Percentiles rank a stretch among this genome's conserved stretches.
These are phyloP conservation scores for Spathaspora girioi DNA, from an alignment of 805 yeast species.

Conservation along the genomic window DNA sequence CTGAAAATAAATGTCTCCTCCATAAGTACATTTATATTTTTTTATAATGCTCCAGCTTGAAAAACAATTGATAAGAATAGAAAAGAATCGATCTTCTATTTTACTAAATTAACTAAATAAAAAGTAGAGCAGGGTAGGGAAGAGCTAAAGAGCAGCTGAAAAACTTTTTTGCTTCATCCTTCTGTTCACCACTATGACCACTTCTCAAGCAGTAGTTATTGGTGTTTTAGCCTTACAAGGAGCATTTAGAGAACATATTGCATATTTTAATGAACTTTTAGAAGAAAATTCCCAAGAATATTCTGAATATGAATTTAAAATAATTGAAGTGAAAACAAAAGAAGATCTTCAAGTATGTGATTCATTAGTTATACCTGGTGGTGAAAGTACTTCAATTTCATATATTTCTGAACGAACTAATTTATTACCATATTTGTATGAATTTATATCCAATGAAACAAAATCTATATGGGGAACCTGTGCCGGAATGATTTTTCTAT, in stretches of 20 bases:
- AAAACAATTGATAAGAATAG: too few relatives aligned
- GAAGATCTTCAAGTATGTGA: conserved; percentile 49
- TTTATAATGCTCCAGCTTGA: too few relatives aligned
- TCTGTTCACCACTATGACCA: conserved; percentile 10
- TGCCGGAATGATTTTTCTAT: conserved; percentile 72
- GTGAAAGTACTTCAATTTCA: conserved; percentile 69
- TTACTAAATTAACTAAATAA: too few relatives aligned
- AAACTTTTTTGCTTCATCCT: neutral
- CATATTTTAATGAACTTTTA: conserved; percentile 39
- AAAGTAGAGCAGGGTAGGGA: too few relatives aligned
- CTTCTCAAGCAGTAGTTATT: conserved; percentile 23
- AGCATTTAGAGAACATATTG: conserved; percentile 68
- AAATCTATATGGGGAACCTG: conserved; percentile 83
- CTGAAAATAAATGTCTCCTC: too few relatives aligned
- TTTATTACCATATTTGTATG: conserved; percentile 50
- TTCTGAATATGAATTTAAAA: conserved; percentile 22
- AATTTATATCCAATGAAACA: conserved; percentile 42
- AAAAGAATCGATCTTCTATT: too few relatives aligned
- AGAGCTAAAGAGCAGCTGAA: too few relatives aligned
- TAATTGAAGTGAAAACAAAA: conserved; percentile 49
- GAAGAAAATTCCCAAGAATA: conserved; percentile 17
- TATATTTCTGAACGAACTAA: conserved; percentile 65
- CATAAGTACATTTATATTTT: too few relatives aligned
- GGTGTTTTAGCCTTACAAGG: conserved; percentile 82
- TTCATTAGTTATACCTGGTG: conserved; percentile 70